Percentiles rank a stretch among this genome's conserved stretches.
phyloP scores from a whole-genome alignment of 805 yeast genomes.

The Ogataea parapolymorpha region DNA sequence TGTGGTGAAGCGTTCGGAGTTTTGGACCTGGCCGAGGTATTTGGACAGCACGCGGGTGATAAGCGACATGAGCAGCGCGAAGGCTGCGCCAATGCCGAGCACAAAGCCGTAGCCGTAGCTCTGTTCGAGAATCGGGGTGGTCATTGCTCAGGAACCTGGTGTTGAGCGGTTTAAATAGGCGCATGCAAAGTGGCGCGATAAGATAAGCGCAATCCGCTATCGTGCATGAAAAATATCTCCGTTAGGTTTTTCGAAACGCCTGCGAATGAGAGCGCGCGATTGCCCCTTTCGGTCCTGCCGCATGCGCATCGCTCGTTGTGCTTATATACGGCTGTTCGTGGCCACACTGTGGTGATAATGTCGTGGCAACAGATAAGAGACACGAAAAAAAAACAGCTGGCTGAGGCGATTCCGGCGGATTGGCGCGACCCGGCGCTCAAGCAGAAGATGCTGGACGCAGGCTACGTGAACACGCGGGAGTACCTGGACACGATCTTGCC shows the following conservation, averaged over 20 bases:
- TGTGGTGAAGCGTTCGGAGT: conserved; percentile 27
- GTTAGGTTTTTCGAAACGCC: neutral
- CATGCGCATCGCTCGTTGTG: neutral
- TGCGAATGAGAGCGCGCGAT: neutral
- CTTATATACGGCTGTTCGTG: neutral
- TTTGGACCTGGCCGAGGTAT: conserved; percentile 17
- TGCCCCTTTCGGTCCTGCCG: neutral
- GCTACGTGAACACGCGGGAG: conserved; percentile 40
- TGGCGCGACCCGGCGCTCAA: conserved; percentile 40
- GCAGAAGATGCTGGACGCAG: conserved; percentile 31
- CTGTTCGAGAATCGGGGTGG: conserved; percentile 1
- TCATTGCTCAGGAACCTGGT: neutral
- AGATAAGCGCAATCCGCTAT: neutral
- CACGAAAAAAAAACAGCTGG: conserved; percentile 8
- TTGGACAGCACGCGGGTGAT: conserved; percentile 22
- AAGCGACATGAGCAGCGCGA: conserved; percentile 28
- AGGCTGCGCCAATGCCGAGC: conserved; percentile 32
- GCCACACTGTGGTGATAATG: neutral
- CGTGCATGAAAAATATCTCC: neutral
- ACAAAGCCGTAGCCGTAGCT: conserved; percentile 32
- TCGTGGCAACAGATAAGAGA: conserved; percentile 12
- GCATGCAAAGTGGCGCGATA: neutral
- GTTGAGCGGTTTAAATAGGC: neutral
- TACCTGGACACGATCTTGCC: conserved; percentile 35
- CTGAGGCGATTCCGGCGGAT: conserved; percentile 35